These are phyloP conservation scores for Rhodofomes roseus DNA, from an alignment of 1,284 basidiomycete genomes.

Conservation along the genomic window DNA sequence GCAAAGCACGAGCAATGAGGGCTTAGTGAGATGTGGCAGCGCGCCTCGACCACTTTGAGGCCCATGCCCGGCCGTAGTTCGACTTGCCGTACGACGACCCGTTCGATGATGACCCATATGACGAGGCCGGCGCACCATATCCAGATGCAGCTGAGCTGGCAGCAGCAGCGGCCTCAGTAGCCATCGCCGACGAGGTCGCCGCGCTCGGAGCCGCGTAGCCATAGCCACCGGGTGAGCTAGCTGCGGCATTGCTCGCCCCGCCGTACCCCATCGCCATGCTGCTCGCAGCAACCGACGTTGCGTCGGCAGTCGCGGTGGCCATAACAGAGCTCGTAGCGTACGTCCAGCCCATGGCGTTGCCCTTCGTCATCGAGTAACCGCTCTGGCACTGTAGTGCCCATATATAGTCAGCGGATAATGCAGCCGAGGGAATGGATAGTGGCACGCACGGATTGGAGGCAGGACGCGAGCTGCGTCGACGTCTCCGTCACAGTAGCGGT, in stretches of 20 bases:
- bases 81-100: slow-evolving; percentile 3
- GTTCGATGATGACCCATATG: not conserved
- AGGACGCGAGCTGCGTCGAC: slow-evolving; percentile 10
- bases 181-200: not conserved
- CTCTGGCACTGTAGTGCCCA: slow-evolving; percentile 50
- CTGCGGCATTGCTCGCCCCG: not conserved
- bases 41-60: not conserved
- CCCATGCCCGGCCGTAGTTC: not conserved
- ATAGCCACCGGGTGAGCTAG: not conserved
- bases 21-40: not conserved
- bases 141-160: not conserved
- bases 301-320: slow-evolving; percentile 12
- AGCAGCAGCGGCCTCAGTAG: not conserved
- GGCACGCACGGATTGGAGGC: slow-evolving; percentile 5
- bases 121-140: not conserved
- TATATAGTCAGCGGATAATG: not conserved
- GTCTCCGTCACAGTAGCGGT: slow-evolving; percentile 26
- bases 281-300: not conserved
- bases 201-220: not conserved
- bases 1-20: not conserved
- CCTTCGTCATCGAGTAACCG: slow-evolving; percentile 44
- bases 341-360: slow-evolving; percentile 48
- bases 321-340: slow-evolving; percentile 32
- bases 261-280: not conserved
- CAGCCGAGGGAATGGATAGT: not conserved